Base-by-base conservation (phyloP, 2,329 filamentous ascomycete species). In the Colletotrichum filicis region DNA sequence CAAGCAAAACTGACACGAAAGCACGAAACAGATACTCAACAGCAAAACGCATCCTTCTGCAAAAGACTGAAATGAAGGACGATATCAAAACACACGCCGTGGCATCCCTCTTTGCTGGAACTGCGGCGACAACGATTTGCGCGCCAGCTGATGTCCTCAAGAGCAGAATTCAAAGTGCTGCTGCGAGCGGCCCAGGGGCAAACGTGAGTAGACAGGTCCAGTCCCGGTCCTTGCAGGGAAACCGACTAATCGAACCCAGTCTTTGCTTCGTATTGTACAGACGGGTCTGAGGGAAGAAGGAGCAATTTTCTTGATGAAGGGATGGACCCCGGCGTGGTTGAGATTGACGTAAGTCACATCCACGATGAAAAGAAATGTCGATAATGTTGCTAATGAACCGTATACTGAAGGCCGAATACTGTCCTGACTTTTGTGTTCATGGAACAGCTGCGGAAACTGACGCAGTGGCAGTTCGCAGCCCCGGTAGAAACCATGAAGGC, bases 341-440 rank as follows among this genome's bases (percentile, higher is more conserved):
- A 77, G 84, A 73, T 75, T 86, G 2, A 84, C 84, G 83, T 85
- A 65, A 66, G 71, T 49, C 42, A n/a, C 42, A 22, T 65, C 19
- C 22, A 56, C 14, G 16, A 37, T 22, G 32, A 57, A 58, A 42
- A 68, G 71, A 82, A 79, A 26, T 4, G 5, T 16, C 9, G 12
- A 52, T n/a, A 12, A 14, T 12, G 55, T 56, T 53, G 30, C 61
- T 66, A 55, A 70, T 19, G 57, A 74, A 74, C 77, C 59, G 79
- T 74, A 7, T 24, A 19, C 14, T 35, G 2, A 52, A 85, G 83
- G 42, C 84, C 85, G 0, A 83, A 85, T 58, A 86, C 84, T 1
- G 80, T 86, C n/a, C 76, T 86, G 66, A 86, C 83, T 0, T 86
- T 85, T 75, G 80, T 86, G 0, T 85, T 86, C 67, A 85, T 86